Conservation (phyloP, 2,329 filamentous ascomycete genomes). For the Stachybotrys elegans region DNA sequence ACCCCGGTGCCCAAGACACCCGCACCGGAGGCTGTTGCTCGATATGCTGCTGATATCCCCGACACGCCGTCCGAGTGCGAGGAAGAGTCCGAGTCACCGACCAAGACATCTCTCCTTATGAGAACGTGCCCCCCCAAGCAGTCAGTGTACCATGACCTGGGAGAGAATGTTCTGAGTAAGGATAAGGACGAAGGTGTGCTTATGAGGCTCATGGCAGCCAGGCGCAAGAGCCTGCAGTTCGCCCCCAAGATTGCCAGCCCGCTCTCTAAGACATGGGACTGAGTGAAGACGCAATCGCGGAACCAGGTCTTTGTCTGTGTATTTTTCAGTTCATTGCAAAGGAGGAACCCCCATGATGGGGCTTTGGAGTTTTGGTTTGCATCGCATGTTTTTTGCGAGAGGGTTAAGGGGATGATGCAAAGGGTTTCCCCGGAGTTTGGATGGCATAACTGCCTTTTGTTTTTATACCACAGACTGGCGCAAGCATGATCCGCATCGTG, state of each 20-base stretch:
- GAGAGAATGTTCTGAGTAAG: constrained; percentile 37
- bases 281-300: background rate
- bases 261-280: constrained; percentile 51
- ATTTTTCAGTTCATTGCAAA: background rate
- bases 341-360: background rate
- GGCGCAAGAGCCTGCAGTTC: constrained; percentile 73
- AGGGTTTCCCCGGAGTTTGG: too few species aligned
- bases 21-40: constrained; percentile 48
- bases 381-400: background rate
- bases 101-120: constrained; percentile 35
- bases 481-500: too few species aligned
- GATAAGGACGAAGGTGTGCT: constrained; percentile 54
- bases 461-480: too few species aligned
- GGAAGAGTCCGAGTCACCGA: constrained; percentile 22
- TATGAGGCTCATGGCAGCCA: constrained; percentile 62
- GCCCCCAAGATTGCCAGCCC: constrained; percentile 72
- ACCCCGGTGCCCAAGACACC: constrained; percentile 56
- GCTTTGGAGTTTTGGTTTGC: background rate
- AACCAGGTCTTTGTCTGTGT: background rate
- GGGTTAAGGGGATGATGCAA: too few species aligned
- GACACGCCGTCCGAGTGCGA: constrained; percentile 36
- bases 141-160: constrained; percentile 33
- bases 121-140: constrained; percentile 55
- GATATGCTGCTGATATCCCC: constrained; percentile 46
- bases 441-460: too few species aligned